Evolutionary conservation across 805 yeast genomes (phyloP).

Genomic region (Maudiozyma turicensis): DNA sequence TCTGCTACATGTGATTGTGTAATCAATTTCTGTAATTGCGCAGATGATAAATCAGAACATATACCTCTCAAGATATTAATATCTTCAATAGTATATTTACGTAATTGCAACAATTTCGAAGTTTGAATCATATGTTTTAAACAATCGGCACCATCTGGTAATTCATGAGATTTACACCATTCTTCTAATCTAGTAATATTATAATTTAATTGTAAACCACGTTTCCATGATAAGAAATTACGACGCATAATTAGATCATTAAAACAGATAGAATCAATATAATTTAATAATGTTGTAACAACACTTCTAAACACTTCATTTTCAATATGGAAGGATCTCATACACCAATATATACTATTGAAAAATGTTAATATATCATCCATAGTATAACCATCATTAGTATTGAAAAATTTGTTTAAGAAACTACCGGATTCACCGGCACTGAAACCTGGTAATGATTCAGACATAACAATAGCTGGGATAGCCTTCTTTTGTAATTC

Average conservation of each 20-base stretch:
- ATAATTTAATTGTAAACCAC: constrained; percentile 93
- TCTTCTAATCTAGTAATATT: constrained; percentile 94
- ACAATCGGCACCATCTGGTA: constrained; percentile 77
- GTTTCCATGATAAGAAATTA: constrained; percentile 91
- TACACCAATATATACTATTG: constrained; percentile 84
- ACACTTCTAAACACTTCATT: constrained; percentile 76
- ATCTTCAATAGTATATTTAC: constrained; percentile 83
- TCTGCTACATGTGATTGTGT: constrained; percentile 87
- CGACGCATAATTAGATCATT: constrained; percentile 93
- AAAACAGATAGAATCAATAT: constrained; percentile 88
- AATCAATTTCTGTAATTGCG: constrained; percentile 89
- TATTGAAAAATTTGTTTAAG: constrained; percentile 71
- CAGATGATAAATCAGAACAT: constrained; percentile 86
- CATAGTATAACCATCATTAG: constrained; percentile 72
- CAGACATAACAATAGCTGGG: constrained; percentile 91
- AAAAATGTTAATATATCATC: constrained; percentile 86
- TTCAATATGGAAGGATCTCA: constrained; percentile 85
- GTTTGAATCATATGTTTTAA: constrained; percentile 85
- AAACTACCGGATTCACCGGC: constrained; percentile 76
- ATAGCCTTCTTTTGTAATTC: constrained; percentile 84
- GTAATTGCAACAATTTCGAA: constrained; percentile 82
- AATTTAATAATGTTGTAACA: constrained; percentile 68
- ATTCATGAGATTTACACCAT: constrained; percentile 93
- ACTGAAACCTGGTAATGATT: constrained; percentile 91
- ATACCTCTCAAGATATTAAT: constrained; percentile 88